Base-by-base conservation (phyloP, 2,329 filamentous ascomycete species). In the Neonectria faginata region DNA sequence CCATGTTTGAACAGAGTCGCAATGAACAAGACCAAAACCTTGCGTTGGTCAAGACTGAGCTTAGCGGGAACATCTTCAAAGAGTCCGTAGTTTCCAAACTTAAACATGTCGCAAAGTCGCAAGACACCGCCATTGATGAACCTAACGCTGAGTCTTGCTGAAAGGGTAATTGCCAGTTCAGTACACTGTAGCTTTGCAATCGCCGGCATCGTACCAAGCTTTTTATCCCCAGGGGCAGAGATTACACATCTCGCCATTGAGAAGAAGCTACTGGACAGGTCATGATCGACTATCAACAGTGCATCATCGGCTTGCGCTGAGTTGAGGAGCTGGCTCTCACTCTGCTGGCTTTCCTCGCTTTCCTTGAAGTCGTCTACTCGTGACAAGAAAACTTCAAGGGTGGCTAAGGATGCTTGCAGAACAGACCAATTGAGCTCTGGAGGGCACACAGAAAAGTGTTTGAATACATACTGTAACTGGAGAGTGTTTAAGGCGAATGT, bases 391-490 rank as follows among this genome's bases (percentile, higher is more conserved):
- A 80, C 71, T 31, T 84, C 82, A 2, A 88, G 58, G 5, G 81
- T 84, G 7, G 83, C 80, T 4, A 88, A 65, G 1, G 81, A 79
- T 18, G 76, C 77, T 20, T 76, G 77, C 31, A 88, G 70, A 20
- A 85, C 78, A 12, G 76, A 73, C 83, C 85, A 87, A 64, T 85
- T 82, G 14, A 86, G 79, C 36, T 81, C 79, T 0, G 78, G 72
- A 3, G 80, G 79, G 2, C 77, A 74, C 11, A 78, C 76, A 11
- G 82, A 79, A 44, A 88, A 83, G 22, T 81, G 82, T 11, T 77
- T 81, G 54, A 88, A 86, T 10, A 87, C 74, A 47, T 84, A 81
- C 53, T 85, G 82, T 27, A 89, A 73, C 71, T 86, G 86, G 39
- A 76, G 78, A 2, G 79, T 80, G 59, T 83, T 88, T 31, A 88